Evolutionary conservation across 2,329 filamentous ascomycete genomes (phyloP).

Genomic region (Talaromyces verruculosus): DNA sequence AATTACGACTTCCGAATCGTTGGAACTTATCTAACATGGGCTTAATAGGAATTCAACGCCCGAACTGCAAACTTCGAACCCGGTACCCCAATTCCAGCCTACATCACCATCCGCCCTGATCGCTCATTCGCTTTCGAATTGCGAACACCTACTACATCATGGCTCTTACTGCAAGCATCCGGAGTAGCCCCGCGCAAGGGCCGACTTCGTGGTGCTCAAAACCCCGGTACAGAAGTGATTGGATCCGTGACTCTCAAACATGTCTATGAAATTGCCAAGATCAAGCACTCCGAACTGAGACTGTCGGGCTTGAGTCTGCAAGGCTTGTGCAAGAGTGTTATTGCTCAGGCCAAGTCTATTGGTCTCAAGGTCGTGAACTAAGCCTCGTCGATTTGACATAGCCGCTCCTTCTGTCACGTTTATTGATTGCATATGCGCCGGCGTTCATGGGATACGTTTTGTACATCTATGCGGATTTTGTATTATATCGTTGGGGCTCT

Average conservation of each 20-base stretch:
- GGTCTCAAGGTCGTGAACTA: conserved; percentile 65
- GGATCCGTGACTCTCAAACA: conserved; percentile 91
- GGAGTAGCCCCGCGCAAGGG: conserved; percentile 70
- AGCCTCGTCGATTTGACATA: not conserved
- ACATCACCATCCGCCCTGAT: conserved; percentile 88
- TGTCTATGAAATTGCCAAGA: conserved; percentile 94
- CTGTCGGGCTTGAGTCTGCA: conserved; percentile 70
- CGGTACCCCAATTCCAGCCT: conserved; percentile 85
- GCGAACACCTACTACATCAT: conserved; percentile 91
- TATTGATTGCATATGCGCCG: conserved; percentile 7
- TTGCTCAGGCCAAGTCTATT: conserved; percentile 72
- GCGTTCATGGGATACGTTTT: not conserved
- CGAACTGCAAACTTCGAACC: conserved; percentile 78
- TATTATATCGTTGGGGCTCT: not conserved
- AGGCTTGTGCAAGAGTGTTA: conserved; percentile 70
- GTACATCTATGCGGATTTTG: not conserved
- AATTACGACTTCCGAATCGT: not conserved
- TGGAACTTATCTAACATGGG: not conserved
- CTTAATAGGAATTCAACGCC: conserved; percentile 86
- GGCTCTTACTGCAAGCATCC: conserved; percentile 80
- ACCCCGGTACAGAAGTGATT: conserved; percentile 73
- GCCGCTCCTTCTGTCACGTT: not conserved
- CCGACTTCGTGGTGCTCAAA: conserved; percentile 71
- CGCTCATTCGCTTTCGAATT: conserved; percentile 91
- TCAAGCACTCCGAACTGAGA: conserved; percentile 79